A percentile compares a stretch with the other conserved stretches of the same genome.
phyloP scores from a whole-genome alignment of 2,329 filamentous ascomycete species.

The Alternaria ventricosa region DNA sequence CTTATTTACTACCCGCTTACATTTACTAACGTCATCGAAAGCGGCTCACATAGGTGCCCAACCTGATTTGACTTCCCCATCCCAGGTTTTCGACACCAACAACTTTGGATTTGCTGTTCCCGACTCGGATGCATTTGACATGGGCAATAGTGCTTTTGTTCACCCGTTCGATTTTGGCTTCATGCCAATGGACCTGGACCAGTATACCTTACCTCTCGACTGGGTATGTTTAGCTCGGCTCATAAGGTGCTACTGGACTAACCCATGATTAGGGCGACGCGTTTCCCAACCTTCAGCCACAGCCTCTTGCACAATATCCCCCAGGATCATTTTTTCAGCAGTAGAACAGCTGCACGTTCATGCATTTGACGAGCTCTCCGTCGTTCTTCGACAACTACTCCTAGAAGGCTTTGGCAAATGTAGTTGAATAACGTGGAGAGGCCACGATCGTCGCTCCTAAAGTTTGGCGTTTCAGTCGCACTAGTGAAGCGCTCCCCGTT shows the following conservation, averaged over 20 bases:
- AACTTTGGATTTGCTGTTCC: not conserved
- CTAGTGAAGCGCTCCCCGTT: conserved; percentile 1
- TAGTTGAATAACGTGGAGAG: not conserved
- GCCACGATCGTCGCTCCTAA: not conserved
- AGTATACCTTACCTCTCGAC: conserved; percentile 22
- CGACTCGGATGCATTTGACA: not conserved
- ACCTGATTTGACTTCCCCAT: conserved; percentile 6
- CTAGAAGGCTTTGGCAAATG: not conserved
- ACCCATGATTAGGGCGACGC: conserved; percentile 15
- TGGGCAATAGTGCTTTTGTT: conserved; percentile 10
- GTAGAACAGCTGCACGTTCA: not conserved
- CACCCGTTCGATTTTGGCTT: conserved; percentile 26
- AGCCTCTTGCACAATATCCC: conserved; percentile 10
- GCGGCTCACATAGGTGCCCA: conserved; percentile 4
- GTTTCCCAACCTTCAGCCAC: conserved; percentile 14
- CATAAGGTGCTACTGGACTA: not conserved
- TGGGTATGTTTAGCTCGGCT: conserved; percentile 25
- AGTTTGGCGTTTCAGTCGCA: not conserved
- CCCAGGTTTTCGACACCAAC: conserved; percentile 25
- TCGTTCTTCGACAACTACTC: too few species aligned
- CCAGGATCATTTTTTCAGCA: not conserved
- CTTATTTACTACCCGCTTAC: not conserved
- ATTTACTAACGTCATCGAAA: not conserved
- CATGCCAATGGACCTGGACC: conserved; percentile 32
- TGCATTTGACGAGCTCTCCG: not conserved